Conservation (phyloP, 805 yeast genomes). For the Kazachstania kunashirensis region DNA sequence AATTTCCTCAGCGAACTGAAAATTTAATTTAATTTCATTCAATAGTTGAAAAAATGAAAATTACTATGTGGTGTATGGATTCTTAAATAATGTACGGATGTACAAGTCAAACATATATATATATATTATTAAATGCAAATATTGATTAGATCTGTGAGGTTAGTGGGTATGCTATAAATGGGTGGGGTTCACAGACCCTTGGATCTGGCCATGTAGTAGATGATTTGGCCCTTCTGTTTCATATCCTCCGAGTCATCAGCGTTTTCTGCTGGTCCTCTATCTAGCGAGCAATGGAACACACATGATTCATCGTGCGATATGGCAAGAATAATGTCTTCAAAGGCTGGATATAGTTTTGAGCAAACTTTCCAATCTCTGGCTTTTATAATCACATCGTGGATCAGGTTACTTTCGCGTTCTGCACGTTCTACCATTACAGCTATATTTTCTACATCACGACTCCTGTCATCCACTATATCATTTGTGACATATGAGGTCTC, state of each 20-base stretch:
- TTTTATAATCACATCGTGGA: conserved; percentile 40
- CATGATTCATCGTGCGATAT: conserved; percentile 50
- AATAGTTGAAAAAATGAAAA: no score
- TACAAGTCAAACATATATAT: no score
- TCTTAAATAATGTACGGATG: neutral
- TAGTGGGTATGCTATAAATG: neutral
- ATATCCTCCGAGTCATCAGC: conserved; percentile 10
- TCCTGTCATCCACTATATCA: neutral
- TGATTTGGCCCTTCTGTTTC: conserved; percentile 52
- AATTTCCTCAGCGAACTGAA: no score
- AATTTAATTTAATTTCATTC: no score
- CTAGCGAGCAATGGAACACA: conserved; percentile 57
- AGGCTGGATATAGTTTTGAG: conserved; percentile 47
- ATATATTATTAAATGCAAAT: no score
- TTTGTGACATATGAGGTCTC: neutral
- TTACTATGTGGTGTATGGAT: neutral
- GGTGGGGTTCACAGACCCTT: conserved; percentile 14
- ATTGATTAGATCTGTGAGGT: no score
- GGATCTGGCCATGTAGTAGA: conserved; percentile 43
- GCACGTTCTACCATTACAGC: conserved; percentile 19
- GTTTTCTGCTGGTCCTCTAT: conserved; percentile 33
- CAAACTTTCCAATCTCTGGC: conserved; percentile 63
- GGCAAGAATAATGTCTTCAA: conserved; percentile 51
- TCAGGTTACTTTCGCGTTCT: conserved; percentile 12
- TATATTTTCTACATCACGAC: conserved; percentile 10